phyloP scores from a whole-genome alignment of 164 flowering plant species.

The Vitis rupestris region DNA sequence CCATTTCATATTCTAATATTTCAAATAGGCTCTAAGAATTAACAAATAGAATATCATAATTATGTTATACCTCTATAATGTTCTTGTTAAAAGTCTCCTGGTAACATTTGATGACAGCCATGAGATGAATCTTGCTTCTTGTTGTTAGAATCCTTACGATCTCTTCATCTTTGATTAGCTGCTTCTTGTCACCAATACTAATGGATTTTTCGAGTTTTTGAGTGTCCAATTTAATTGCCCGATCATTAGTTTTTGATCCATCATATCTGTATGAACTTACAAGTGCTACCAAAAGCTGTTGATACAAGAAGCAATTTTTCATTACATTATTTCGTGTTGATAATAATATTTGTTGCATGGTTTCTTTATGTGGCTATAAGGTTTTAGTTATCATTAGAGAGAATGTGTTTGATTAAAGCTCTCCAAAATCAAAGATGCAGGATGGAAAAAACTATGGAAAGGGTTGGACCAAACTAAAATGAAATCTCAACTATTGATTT shows the following conservation, averaged over 20 bases:
- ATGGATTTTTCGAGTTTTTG: constrained; percentile 36
- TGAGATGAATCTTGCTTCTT: constrained; percentile 71
- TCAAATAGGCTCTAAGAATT: no score
- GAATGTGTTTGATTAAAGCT: no score
- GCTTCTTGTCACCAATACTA: constrained; percentile 26
- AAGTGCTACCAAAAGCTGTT: constrained; percentile 68
- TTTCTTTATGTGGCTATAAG: no score
- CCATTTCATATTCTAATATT: no score
- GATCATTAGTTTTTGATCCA: no score
- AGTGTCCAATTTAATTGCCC: constrained; percentile 53
- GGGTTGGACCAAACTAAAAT: no score
- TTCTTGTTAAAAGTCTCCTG: constrained; percentile 35
- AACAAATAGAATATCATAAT: background rate
- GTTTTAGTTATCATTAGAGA: no score
- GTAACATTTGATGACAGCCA: constrained; percentile 41
- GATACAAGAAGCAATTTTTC: background rate
- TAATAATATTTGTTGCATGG: no score
- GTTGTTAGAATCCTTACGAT: constrained; percentile 61
- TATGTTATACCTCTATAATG: constrained; percentile 40
- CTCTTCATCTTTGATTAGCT: constrained; percentile 45
- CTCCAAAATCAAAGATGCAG: no score
- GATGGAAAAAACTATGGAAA: no score
- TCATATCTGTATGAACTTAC: constrained; percentile 58
- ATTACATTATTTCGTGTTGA: no score
- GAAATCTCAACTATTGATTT: no score